A percentile compares a stretch with the other conserved stretches of the same genome.
phyloP scores from a whole-genome alignment of 805 yeast species.

The Wickerhamiella australiensis region DNA sequence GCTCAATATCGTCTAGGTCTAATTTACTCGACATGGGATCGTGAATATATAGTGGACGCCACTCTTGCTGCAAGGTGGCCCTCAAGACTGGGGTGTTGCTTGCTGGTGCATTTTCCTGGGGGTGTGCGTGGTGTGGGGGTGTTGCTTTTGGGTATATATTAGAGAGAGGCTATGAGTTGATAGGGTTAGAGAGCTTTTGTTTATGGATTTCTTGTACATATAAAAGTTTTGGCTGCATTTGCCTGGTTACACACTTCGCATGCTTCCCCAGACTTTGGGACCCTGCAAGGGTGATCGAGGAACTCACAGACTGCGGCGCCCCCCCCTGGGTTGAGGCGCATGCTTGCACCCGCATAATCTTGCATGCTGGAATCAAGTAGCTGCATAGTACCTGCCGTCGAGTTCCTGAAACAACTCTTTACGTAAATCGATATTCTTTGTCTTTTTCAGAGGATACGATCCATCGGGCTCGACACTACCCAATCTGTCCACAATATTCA shows the following conservation, averaged over 20 bases:
- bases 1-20: conserved; percentile 11
- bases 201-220: not conserved
- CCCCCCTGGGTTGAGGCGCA: not conserved
- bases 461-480: conserved; percentile 5
- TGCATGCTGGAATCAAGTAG: conserved; percentile 1
- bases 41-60: conserved; percentile 3
- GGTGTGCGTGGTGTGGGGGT: too few species aligned
- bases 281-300: too few species aligned
- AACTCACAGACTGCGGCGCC: too few species aligned
- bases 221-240: too few species aligned
- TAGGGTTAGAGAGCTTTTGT: not conserved
- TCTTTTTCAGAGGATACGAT: not conserved
- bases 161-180: not conserved
- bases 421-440: conserved; percentile 7
- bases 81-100: not conserved
- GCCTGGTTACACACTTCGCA: too few species aligned
- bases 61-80: not conserved
- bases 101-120: not conserved
- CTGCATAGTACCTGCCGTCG: conserved; percentile 11
- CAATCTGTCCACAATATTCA: conserved; percentile 38
- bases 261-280: not conserved
- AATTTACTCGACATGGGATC: not conserved
- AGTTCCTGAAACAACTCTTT: conserved; percentile 7
- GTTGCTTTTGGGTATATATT: too few species aligned
- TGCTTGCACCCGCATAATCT: not conserved